phyloP scores from a whole-genome alignment of 1,139 yeast genomes.

The Suhomyces terraborum region DNA sequence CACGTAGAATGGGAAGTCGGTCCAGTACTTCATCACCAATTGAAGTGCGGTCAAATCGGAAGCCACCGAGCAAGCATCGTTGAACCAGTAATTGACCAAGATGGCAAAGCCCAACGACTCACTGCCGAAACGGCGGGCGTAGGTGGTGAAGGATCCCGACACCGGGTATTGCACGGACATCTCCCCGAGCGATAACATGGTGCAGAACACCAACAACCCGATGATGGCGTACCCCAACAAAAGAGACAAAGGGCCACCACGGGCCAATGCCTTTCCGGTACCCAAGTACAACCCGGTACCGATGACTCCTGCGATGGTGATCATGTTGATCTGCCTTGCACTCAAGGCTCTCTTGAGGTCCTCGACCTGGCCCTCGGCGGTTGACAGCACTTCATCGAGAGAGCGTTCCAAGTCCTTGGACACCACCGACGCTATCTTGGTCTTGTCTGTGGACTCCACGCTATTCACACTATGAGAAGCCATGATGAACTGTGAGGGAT shows the following conservation, averaged over 20 bases:
- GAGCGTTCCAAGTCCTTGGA: conserved; percentile 16
- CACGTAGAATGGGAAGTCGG: conserved; percentile 58
- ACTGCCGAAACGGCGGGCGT: conserved; percentile 61
- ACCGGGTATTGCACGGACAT: conserved; percentile 63
- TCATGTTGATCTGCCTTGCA: conserved; percentile 61
- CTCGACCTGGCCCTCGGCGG: conserved; percentile 22
- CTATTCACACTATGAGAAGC: conserved; percentile 2
- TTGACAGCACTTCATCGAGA: conserved; percentile 9
- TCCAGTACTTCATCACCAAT: conserved; percentile 63
- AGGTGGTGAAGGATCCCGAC: conserved; percentile 63
- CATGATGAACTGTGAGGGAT: conserved; percentile 6
- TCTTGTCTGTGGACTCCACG: conserved; percentile 1
- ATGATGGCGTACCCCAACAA: conserved; percentile 58
- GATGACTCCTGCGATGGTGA: conserved; percentile 65
- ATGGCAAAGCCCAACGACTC: conserved; percentile 66
- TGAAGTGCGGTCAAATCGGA: conserved; percentile 63
- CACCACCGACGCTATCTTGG: conserved; percentile 3
- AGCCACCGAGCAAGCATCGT: conserved; percentile 64
- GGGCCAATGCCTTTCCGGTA: conserved; percentile 58
- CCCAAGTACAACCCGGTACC: conserved; percentile 73
- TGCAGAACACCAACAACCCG: conserved; percentile 59
- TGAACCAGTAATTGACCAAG: conserved; percentile 64
- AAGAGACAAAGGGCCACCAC: conserved; percentile 67
- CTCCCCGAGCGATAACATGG: conserved; percentile 67
- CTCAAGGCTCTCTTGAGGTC: conserved; percentile 45